Percentiles rank a stretch among this genome's conserved stretches.
phyloP scores from a whole-genome alignment of 768 basidiomycete genomes.

The Tremella yokohamensis region DNA sequence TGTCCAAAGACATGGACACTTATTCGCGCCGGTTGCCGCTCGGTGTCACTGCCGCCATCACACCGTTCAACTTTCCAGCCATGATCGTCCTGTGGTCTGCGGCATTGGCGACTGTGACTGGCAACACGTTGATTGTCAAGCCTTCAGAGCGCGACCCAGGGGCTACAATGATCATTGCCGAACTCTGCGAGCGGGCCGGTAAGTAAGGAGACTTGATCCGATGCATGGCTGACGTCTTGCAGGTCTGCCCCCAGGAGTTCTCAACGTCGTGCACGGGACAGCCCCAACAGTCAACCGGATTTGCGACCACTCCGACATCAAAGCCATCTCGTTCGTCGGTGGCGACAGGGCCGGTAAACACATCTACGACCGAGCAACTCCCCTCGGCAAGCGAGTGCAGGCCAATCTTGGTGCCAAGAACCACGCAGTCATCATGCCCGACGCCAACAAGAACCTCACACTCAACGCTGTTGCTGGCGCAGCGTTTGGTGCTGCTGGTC shows the following conservation, averaged over 20 bases:
- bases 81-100: conserved; percentile 92
- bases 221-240: not conserved
- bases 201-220: not conserved
- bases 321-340: conserved; percentile 94
- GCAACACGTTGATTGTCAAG: conserved; percentile 91
- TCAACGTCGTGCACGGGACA: conserved; percentile 83
- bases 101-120: conserved; percentile 52
- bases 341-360: conserved; percentile 88
- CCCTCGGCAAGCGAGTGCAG: conserved; percentile 80
- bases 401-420: conserved; percentile 95
- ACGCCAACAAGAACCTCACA: conserved; percentile 88
- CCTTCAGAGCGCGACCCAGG: conserved; percentile 96
- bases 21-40: conserved; percentile 76
- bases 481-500: conserved; percentile 94
- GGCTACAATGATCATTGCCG: conserved; percentile 95
- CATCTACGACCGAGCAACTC: conserved; percentile 83
- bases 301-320: conserved; percentile 85
- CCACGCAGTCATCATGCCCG: conserved; percentile 87
- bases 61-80: conserved; percentile 58
- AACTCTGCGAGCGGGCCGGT: conserved; percentile 80
- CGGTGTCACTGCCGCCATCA: conserved; percentile 70
- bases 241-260: conserved; percentile 62
- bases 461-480: conserved; percentile 90
- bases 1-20: conserved; percentile 92
- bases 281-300: conserved; percentile 83